phyloP scores from a whole-genome alignment of 805 yeast species.

The Cyberlindnera amylophila region DNA sequence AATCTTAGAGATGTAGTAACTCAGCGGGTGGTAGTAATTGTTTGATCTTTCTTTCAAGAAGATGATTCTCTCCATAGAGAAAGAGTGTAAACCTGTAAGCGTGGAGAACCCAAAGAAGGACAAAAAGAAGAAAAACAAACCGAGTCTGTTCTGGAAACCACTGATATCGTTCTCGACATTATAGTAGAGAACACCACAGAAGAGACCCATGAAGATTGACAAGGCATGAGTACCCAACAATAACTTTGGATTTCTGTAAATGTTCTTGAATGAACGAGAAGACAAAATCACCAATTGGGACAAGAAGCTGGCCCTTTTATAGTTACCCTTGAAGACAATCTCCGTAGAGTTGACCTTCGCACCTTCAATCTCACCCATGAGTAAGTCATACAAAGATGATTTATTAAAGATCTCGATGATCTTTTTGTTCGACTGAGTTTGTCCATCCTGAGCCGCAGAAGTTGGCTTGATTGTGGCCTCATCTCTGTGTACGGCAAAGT shows the following conservation, averaged over 20 bases:
- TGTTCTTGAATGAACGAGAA: conserved; percentile 85
- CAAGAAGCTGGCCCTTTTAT: conserved; percentile 47
- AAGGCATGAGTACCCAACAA: conserved; percentile 78
- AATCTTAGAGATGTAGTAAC: conserved; percentile 82
- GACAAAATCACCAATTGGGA: conserved; percentile 73
- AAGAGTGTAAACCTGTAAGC: conserved; percentile 85
- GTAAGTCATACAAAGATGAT: conserved; percentile 29
- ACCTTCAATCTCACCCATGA: conserved; percentile 30
- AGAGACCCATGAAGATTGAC: conserved; percentile 70
- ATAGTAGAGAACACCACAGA: conserved; percentile 84
- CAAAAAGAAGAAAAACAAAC: conserved; percentile 84
- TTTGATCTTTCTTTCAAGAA: conserved; percentile 92
- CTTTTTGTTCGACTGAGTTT: conserved; percentile 8
- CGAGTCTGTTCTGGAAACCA: conserved; percentile 94
- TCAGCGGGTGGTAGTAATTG: conserved; percentile 84
- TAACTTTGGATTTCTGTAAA: conserved; percentile 89
- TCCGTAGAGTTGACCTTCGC: conserved; percentile 21
- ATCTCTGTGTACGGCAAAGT: conserved; percentile 76
- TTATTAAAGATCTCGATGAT: conserved; percentile 31
- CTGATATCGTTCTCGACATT: conserved; percentile 83
- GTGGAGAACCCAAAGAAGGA: conserved; percentile 94
- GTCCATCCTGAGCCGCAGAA: no score
- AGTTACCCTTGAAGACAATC: conserved; percentile 24
- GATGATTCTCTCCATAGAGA: conserved; percentile 82
- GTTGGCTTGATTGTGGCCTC: conserved; percentile 34